Base-by-base conservation (phyloP, 495 filamentous ascomycete genomes). In the Cladorrhinum samala region DNA sequence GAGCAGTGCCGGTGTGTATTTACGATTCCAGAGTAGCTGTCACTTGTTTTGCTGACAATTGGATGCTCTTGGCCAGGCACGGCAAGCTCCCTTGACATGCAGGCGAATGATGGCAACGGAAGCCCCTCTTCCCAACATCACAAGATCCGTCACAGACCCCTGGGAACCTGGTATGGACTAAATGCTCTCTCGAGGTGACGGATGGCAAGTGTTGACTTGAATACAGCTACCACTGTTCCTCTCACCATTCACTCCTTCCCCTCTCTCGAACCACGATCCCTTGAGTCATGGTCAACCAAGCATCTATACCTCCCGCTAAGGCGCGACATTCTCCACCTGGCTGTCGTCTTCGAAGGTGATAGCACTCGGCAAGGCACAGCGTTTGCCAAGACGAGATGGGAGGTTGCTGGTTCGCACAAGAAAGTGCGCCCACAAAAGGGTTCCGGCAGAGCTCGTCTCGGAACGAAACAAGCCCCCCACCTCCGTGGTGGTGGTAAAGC, bases 341-440 rank as follows among this genome's bases (percentile, higher is more conserved):
- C 94, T 54, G 80, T 97, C 17, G 66, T 96, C 53, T 97, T 86
- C 80, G 93, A 98, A 72, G 93, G 89, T 62, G 91, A 96, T 76
- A 80, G 72, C 45, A 85, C 89, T 50, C 86, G 93, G 20, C 84
- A 89, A 65, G 93, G 94, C 52, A 91, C 89, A 0, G 93, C 91
- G 5, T 87, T 74, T 54, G 83, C 88, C 17, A 95, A 95, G 70
- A 92, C 81, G 66, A 84, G 94, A 49, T 78, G 64, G 55, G 91
- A 97, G 49, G 85, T 99, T 2, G 82, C 84, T 60, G 93, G 92
- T 46, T 88, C 84, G 49, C 77, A 82, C 62, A 68, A 76, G 37
- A 98, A 98, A 70, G 66, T 96, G 18, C 68, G 77, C 16, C 79
- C 80, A 16, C 93, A 98, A 69, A 98, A 98, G 70, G 93, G 93